Base-by-base conservation (phyloP, 345 rosid genomes). In the Sisymbrium irio region DNA sequence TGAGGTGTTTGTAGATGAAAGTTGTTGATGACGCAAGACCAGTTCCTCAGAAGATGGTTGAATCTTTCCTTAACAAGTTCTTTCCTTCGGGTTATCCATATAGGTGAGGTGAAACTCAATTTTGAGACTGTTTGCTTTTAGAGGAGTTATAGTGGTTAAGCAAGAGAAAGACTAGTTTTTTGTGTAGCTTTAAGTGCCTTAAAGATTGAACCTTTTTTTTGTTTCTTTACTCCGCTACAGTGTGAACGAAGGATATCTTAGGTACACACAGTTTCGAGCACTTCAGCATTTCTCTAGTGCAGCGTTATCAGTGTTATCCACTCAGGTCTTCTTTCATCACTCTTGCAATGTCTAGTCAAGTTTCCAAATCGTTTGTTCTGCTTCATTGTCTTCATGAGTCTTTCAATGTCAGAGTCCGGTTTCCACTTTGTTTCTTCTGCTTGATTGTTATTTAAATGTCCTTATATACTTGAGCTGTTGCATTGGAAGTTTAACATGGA, bases 71-170 rank as follows among this genome's bases (percentile, higher is more conserved):
- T 65, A 89, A 83, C 78, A 88, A 90, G 63, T 95, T 95, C 60
- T 95, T 90, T 25, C 99, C 98, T 20, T 88, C 97, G 0, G 98
- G 99, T 11, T 95, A 95, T 81, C 98, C 96, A 7, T 89, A 89
- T 76, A 95, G 97, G 98, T 88, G 63, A 75, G 7, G 45, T 47
- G 27, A n/a, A n/a, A 47, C 37, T 15, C 60, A 13, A 54, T 40
- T 1, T 36, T 53, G 25, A 20, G 37, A 19, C 46, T 62, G 0
- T 37, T 15, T 19, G 30, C 55, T 60, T 28, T 36, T 36, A 60
- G 33, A 27, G n/a, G 27, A 42, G 8, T 58, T 35, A 4, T 5
- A 2, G 12, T 41, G 9, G 42, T 35, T 35, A 35, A 36, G 44
- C 63, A 18, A 36, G 44, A 58, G 63, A 35, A 9, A 15, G 45